Conservation (phyloP, 2,329 filamentous ascomycete genomes). For the Hymenoscyphus scutula region DNA sequence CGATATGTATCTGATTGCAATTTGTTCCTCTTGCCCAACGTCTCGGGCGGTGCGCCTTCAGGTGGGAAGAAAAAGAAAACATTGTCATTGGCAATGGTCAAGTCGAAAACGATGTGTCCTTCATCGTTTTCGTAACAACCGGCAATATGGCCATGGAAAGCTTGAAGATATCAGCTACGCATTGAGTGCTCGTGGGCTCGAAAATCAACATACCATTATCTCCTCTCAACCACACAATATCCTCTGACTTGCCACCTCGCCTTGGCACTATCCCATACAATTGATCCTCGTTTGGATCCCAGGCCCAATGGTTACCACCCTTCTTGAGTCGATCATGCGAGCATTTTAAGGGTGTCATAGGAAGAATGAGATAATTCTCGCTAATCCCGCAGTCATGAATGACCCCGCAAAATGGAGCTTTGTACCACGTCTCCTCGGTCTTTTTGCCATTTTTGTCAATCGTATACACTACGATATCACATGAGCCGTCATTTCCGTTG, state of each 20-base stretch:
- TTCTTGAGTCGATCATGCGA: conserved; percentile 43
- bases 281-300: conserved; percentile 54
- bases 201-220: conserved; percentile 45
- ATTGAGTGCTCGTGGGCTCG: neutral
- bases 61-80: conserved; percentile 30
- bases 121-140: conserved; percentile 48
- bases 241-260: conserved; percentile 47
- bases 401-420: conserved; percentile 51
- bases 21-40: conserved; percentile 30
- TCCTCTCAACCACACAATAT: conserved; percentile 51
- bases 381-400: conserved; percentile 50
- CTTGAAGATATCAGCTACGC: conserved; percentile 12
- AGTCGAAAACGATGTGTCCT: conserved; percentile 39
- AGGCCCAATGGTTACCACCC: conserved; percentile 51
- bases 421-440: conserved; percentile 48
- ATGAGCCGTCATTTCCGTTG: conserved; percentile 43
- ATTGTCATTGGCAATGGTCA: conserved; percentile 26
- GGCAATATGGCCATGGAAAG: conserved; percentile 42
- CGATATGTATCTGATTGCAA: conserved; percentile 31
- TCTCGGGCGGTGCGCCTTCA: conserved; percentile 19
- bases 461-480: conserved; percentile 47
- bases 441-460: conserved; percentile 44
- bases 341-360: conserved; percentile 48
- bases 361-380: conserved; percentile 48
- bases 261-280: conserved; percentile 54